Percentiles rank a stretch among this genome's conserved stretches.
Conservation (phyloP, 2,329 filamentous ascomycete species). For the Parascedosporium putredinis region DNA sequence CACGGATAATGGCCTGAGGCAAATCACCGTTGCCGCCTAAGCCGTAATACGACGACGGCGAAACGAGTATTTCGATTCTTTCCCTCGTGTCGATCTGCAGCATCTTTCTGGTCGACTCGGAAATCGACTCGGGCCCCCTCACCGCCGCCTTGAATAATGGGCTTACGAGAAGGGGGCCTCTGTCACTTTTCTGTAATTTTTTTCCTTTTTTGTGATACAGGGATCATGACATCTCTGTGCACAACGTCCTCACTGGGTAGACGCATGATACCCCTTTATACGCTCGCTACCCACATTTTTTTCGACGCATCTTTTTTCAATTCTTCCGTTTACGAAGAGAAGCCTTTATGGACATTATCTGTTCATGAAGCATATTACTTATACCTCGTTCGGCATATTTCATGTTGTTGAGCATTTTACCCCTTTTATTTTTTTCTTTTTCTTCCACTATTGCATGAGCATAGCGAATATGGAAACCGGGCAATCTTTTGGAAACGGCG, state of each 20-base stretch:
- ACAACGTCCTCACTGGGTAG: neutral
- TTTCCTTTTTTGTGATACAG: neutral
- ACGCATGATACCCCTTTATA: constrained; percentile 4
- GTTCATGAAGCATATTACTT: neutral
- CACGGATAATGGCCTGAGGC: constrained; percentile 33
- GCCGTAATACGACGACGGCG: constrained; percentile 8
- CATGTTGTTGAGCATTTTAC: neutral
- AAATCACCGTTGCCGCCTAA: constrained; percentile 33
- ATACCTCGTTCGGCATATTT: neutral
- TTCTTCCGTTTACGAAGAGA: neutral
- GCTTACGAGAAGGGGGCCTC: neutral
- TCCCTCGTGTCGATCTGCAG: neutral
- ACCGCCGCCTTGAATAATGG: neutral
- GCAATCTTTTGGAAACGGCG: neutral
- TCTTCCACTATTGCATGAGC: neutral
- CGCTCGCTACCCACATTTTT: constrained; percentile 1
- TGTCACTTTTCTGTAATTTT: neutral
- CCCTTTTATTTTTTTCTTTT: neutral
- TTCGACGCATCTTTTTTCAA: neutral
- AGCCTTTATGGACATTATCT: neutral
- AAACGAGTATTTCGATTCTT: constrained; percentile 1
- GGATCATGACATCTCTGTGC: neutral
- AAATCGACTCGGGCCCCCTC: neutral
- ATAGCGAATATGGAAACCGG: constrained; percentile 2
- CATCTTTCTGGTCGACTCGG: neutral